Conservation (phyloP, 495 filamentous ascomycete species). For the Xylaria scruposa region DNA sequence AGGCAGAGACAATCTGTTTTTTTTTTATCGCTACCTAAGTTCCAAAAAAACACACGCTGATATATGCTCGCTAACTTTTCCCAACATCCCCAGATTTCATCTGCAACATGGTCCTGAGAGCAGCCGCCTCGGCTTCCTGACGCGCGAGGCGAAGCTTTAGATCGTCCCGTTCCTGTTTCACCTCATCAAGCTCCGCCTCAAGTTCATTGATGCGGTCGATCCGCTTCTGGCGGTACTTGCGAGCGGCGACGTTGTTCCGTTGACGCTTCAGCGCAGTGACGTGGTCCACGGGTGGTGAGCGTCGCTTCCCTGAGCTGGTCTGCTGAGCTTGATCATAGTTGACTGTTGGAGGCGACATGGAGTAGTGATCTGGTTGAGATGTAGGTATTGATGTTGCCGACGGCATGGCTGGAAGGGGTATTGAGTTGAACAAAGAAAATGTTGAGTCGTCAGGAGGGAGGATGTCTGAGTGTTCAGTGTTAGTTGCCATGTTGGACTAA, state of each 20-base stretch:
- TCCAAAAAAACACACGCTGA: conserved; percentile 31
- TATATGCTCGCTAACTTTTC: conserved; percentile 31
- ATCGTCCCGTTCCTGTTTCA: conserved; percentile 68
- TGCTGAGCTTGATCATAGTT: conserved; percentile 28
- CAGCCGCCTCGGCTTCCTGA: conserved; percentile 65
- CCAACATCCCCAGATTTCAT: conserved; percentile 39
- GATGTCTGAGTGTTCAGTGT: conserved; percentile 19
- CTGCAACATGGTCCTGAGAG: conserved; percentile 52
- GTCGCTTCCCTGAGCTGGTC: conserved; percentile 24
- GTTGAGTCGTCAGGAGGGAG: conserved; percentile 31
- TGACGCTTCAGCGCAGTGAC: conserved; percentile 58
- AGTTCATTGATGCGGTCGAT: conserved; percentile 70
- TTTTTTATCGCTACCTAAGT: conserved; percentile 30
- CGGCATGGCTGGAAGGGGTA: conserved; percentile 23
- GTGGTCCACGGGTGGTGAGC: conserved; percentile 36
- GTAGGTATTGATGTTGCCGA: conserved; percentile 26
- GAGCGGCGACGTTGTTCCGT: conserved; percentile 72
- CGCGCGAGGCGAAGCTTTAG: conserved; percentile 67
- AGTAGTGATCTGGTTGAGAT: conserved; percentile 26
- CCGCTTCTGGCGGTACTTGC: conserved; percentile 74
- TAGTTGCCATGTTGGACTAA: conserved; percentile 7
- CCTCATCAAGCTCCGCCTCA: conserved; percentile 63
- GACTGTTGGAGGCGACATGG: conserved; percentile 28
- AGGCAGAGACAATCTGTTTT: conserved; percentile 27
- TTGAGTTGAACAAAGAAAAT: conserved; percentile 33